Evolutionary conservation across 768 basidiomycete genomes (phyloP).

Genomic region (Punctularia strigosozonata): DNA sequence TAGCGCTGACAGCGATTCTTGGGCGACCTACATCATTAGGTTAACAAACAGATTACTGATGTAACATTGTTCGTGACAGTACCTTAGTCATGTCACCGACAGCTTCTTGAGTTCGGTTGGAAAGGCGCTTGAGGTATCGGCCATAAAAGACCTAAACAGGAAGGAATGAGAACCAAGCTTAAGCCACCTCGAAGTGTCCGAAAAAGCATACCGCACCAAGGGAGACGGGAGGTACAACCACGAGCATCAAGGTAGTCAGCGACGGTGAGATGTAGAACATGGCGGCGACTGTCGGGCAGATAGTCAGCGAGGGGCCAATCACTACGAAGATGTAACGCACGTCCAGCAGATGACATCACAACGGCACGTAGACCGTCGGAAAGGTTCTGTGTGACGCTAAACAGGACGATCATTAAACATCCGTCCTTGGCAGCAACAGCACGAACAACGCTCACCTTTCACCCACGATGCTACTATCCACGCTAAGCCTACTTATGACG

Average conservation of each 20-base stretch:
- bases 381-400: slow-evolving; percentile 65
- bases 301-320: background rate
- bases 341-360: slow-evolving; percentile 89
- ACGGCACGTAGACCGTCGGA: slow-evolving; percentile 74
- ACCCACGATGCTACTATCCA: slow-evolving; percentile 88
- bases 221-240: slow-evolving; percentile 81
- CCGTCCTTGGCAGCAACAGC: slow-evolving; percentile 1
- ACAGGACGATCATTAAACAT: slow-evolving; percentile 1
- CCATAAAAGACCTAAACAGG: slow-evolving; percentile 97
- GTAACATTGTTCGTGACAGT: slow-evolving; percentile 2
- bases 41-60: background rate
- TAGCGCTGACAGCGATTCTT: slow-evolving; percentile 80
- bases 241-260: slow-evolving; percentile 85
- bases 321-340: slow-evolving; percentile 32
- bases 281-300: slow-evolving; percentile 55
- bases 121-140: slow-evolving; percentile 84
- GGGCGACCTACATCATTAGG: slow-evolving; percentile 48
- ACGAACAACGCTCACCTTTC: slow-evolving; percentile 47
- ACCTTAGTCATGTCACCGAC: slow-evolving; percentile 90
- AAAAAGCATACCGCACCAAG: slow-evolving; percentile 56
- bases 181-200: slow-evolving; percentile 8
- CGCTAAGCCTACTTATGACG: slow-evolving; percentile 80
- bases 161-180: slow-evolving; percentile 7
- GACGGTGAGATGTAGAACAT: slow-evolving; percentile 92
- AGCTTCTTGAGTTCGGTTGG: slow-evolving; percentile 87